These are phyloP conservation scores for Prunus yedoensis DNA, from an alignment of 331 rosid genomes.

Conservation along the genomic window DNA sequence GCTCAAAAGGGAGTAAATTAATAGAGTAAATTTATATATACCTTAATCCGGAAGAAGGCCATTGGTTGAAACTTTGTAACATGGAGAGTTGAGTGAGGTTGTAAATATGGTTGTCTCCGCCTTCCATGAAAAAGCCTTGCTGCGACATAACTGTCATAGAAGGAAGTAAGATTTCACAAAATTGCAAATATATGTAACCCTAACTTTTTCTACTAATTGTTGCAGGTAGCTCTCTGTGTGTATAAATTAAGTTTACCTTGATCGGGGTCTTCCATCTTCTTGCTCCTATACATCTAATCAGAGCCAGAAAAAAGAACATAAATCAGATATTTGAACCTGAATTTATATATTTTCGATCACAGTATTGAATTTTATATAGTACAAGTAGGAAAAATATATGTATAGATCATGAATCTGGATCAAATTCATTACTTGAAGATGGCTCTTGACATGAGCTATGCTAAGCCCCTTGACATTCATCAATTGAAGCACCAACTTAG, in stretches of 20 bases:
- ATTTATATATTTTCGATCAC: neutral
- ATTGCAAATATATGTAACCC: constrained; percentile 6
- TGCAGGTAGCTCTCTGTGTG: neutral
- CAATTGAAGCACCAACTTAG: constrained; percentile 44
- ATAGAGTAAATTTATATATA: neutral
- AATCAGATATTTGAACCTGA: neutral
- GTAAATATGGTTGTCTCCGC: constrained; percentile 40
- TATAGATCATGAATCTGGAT: neutral
- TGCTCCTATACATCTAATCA: constrained; percentile 56
- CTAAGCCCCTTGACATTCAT: constrained; percentile 48
- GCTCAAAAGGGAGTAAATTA: neutral
- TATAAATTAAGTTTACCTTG: constrained; percentile 24
- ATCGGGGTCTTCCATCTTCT: constrained; percentile 42
- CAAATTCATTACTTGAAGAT: constrained; percentile 41
- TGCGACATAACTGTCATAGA: constrained; percentile 17
- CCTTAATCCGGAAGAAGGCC: constrained; percentile 44
- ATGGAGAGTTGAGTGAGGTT: constrained; percentile 53
- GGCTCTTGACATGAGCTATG: constrained; percentile 54
- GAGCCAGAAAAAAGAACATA: neutral
- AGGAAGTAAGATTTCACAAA: neutral
- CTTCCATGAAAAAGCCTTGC: constrained; percentile 40
- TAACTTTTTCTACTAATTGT: neutral
- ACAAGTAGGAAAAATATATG: neutral
- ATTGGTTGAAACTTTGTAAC: constrained; percentile 40
- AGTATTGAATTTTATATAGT: neutral